Base-by-base conservation (phyloP, 2,329 filamentous ascomycete genomes). In the Trichoderma sp. region DNA sequence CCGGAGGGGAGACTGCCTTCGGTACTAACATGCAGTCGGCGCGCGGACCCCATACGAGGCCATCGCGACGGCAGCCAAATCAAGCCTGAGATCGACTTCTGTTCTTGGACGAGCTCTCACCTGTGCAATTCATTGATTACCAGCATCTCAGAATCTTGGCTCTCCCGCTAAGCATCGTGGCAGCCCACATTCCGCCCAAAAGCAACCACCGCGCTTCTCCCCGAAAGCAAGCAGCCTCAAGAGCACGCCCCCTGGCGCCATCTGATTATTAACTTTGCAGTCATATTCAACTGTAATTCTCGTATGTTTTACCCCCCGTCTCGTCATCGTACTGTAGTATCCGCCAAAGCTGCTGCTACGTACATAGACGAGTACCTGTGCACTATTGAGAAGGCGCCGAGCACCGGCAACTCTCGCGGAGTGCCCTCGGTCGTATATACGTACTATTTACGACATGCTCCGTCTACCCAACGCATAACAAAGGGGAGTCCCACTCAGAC, bases 401-500 rank as follows among this genome's bases (percentile, higher is more conserved):
- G 66, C 39, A 28, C 57, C 55, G 66, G 66, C 55, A 69, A 57
- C 28, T 50, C 32, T 62, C 55, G 39, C 66, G 66, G 66, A 61
- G 66, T 69, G 66, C 66, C 57, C 66, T 69, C 66, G 66, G 66
- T 23, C 66, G 57, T 68, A 68, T 68, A 68, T 68, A 69, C 66
- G 66, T 69, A 53, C 66, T 59, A 62, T 69, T 69, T 53, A 50
- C 57, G 39, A 36, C 17, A 20, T 62, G 28, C 57, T 69, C 66
- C 55, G 57, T 62, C 66, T 61, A 50, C 57, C 57, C 66, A 61
- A 36, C 66, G 57, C 66, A 69, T n/a, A 69, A 53, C 66, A 69
- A 69, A 69, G 66, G 66, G 28, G 66, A 62, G 66, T 69, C 66
- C 66, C 66, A 62, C 66, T 28, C 47, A 55, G 43, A 20, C 13